phyloP scores from a whole-genome alignment of 2,329 filamentous ascomycete species.

The Ascochyta fabae region DNA sequence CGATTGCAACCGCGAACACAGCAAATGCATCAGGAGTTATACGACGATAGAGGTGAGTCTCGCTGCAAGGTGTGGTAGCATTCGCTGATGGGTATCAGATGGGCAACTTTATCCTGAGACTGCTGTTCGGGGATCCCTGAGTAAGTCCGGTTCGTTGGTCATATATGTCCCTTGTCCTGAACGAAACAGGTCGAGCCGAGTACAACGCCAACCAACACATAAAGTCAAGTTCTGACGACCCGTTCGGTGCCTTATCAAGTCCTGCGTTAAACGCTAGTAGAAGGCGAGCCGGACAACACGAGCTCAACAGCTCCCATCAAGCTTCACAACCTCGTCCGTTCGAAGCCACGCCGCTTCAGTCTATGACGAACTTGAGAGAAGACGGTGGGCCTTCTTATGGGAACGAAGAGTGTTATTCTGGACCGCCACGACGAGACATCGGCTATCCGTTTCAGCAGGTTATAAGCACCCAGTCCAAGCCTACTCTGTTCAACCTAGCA shows the following conservation, averaged over 20 bases:
- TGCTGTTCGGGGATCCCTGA: conserved; percentile 5
- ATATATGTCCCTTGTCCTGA: neutral
- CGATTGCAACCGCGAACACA: neutral
- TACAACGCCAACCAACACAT: conserved; percentile 27
- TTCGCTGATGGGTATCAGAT: neutral
- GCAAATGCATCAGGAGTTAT: neutral
- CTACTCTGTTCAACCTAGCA: neutral
- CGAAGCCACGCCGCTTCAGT: neutral
- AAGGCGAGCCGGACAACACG: conserved; percentile 26
- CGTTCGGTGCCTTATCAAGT: conserved; percentile 45
- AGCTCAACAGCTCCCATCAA: neutral
- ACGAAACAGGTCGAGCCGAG: conserved; percentile 25
- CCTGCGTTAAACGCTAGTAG: conserved; percentile 49
- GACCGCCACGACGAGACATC: neutral
- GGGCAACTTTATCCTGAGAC: conserved; percentile 2
- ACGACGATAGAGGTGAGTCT: neutral
- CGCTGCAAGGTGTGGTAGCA: neutral
- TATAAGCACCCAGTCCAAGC: neutral
- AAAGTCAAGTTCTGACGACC: conserved; percentile 42
- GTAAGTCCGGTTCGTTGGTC: neutral
- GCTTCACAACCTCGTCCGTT: neutral
- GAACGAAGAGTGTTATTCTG: neutral
- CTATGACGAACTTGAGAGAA: neutral
- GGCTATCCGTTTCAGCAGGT: conserved; percentile 2
- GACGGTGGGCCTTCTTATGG: neutral